Conservation (phyloP, 148 eudicot genomes). For the Camellia sinensis region DNA sequence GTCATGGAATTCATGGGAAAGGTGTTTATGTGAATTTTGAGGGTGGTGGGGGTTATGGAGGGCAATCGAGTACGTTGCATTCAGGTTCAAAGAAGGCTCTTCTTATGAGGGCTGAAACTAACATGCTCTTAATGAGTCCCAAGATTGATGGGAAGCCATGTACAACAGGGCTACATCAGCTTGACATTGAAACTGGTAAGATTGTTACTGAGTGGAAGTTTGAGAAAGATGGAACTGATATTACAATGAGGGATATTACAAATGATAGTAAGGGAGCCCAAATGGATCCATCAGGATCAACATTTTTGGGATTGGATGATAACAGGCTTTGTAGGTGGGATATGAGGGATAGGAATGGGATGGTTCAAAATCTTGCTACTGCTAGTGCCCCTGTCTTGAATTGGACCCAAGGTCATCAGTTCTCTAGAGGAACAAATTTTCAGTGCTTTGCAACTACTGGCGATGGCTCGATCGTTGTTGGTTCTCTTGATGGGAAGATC, state of each 20-base stretch:
- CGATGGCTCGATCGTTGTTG: conserved; percentile 81
- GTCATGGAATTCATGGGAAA: conserved; percentile 77
- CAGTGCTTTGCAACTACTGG: conserved; percentile 83
- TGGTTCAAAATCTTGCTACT: conserved; percentile 52
- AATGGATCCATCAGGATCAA: conserved; percentile 70
- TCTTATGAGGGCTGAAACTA: conserved; percentile 68
- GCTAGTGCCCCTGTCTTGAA: conserved; percentile 55
- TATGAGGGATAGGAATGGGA: conserved; percentile 64
- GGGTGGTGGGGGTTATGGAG: conserved; percentile 13
- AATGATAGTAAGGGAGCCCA: conserved; percentile 69
- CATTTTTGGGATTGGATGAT: conserved; percentile 77
- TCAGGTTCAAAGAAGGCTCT: conserved; percentile 61
- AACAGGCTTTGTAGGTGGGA: conserved; percentile 80
- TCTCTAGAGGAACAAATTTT: conserved; percentile 71
- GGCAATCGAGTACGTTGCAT: conserved; percentile 15
- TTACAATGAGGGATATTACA: conserved; percentile 74
- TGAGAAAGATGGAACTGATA: conserved; percentile 69
- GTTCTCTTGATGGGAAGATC: conserved; percentile 83
- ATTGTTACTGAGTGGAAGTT: conserved; percentile 76
- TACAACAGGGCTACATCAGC: conserved; percentile 60
- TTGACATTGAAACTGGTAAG: conserved; percentile 74
- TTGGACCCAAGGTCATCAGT: conserved; percentile 80
- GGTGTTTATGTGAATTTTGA: conserved; percentile 58
- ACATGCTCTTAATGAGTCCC: conserved; percentile 75
- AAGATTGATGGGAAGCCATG: conserved; percentile 53